phyloP scores from a whole-genome alignment of 108 stramenopile species.

The Conticribra guillardii region DNA sequence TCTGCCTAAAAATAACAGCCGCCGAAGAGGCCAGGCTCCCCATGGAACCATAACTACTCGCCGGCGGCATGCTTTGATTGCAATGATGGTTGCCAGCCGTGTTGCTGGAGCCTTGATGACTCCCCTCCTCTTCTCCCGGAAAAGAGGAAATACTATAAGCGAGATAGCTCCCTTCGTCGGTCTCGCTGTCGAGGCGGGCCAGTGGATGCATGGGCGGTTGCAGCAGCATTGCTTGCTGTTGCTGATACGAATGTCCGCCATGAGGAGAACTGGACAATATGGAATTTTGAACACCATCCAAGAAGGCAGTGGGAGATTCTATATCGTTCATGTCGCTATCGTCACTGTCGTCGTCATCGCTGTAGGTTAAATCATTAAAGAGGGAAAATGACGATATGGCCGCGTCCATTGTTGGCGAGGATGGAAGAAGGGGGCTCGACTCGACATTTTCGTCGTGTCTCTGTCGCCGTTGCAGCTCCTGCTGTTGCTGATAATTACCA shows the following conservation, averaged over 20 bases:
- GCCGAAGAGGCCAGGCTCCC: background rate
- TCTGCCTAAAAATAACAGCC: constrained; percentile 2
- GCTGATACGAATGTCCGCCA: background rate
- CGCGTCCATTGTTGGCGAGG: constrained; percentile 2
- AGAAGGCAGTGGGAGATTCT: constrained; percentile 1
- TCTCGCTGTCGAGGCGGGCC: constrained; percentile 12
- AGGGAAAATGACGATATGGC: constrained; percentile 13
- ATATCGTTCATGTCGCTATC: constrained; percentile 5
- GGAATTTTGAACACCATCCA: background rate
- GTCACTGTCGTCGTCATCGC: constrained; percentile 38
- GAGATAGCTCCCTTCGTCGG: constrained; percentile 38
- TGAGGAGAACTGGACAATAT: background rate
- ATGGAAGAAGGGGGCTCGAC: background rate
- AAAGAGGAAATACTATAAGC: constrained; percentile 32
- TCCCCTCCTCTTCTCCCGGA: constrained; percentile 28
- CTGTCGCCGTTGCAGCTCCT: background rate
- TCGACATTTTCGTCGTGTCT: background rate
- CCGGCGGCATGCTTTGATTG: too few species aligned
- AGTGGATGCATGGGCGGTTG: constrained; percentile 34
- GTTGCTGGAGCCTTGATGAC: background rate
- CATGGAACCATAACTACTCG: background rate
- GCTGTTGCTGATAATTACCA: too few species aligned
- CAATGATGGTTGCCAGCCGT: too few species aligned
- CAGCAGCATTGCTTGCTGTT: constrained; percentile 4
- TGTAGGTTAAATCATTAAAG: constrained; percentile 46